Evolutionary conservation across 2,329 filamentous ascomycete genomes (phyloP), one percentile per base, ranked within the genome.

Genomic region (Aureobasidium sp.): DNA sequence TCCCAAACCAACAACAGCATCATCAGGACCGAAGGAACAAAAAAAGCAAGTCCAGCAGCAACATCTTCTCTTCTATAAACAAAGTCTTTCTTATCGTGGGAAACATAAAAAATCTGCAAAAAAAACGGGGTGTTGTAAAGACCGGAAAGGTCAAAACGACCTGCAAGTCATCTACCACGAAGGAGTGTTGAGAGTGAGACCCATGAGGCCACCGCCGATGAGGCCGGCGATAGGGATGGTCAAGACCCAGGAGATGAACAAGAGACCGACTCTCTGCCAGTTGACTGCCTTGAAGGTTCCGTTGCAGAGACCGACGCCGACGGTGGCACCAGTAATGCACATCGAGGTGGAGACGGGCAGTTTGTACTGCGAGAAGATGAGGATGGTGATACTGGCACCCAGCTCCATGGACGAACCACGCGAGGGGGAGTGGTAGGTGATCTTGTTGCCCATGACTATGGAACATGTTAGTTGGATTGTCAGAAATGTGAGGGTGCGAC

Each of bases 311-410:
- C 79, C 80, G 45, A 83, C 80, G 56, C 80, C 80, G 40, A 83
- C 79, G 17, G 79, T 82, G 37, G 79, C 76, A 42, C 80, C 80
- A 39, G 76, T 80, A 61, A 82, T 82, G 64, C 81, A 84, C 69
- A 83, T 80, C 0, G 81, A 83, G 1, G 81, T 85, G 2, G 80
- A 83, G 27, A 85, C 74, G 2, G 81, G 81, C 2, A 85, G 75
- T 51, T 76, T 72, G 25, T 84, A 74, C 54, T 79, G 79, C 1
- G 82, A 83, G 47, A 81, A 81, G 60, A 85, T 65, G 50, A 85
- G 77, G 57, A 86, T 75, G 17, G 82, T 84, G 58, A 81, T 74
- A 29, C 80, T 79, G 22, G 77, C 76, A 30, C 79, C 80, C 45
- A 83, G 71, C 65, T 83, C 79, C 77, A 80, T 80, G 32, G 73